Conservation (phyloP, 768 basidiomycete species). For the Xanthoconium stramineum region DNA sequence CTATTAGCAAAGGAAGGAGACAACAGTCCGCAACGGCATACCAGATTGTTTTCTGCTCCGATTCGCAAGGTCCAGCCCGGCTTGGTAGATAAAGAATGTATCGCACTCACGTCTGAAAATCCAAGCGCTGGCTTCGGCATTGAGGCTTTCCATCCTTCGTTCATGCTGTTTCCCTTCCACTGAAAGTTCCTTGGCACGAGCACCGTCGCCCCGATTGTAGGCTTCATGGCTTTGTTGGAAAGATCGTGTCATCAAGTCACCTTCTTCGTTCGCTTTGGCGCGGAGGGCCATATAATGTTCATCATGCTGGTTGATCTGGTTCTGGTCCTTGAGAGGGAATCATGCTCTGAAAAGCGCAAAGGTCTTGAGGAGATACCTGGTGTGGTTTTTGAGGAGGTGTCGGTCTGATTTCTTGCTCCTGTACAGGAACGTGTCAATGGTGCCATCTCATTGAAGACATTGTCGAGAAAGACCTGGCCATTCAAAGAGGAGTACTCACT, state of each 20-base stretch:
- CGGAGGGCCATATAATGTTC: slow-evolving; percentile 68
- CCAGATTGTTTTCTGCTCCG: slow-evolving; percentile 70
- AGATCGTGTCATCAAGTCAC: slow-evolving; percentile 69
- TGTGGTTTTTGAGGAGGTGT: slow-evolving; percentile 13
- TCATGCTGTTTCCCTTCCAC: slow-evolving; percentile 79
- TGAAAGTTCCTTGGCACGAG: slow-evolving; percentile 76
- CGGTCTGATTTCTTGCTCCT: slow-evolving; percentile 19
- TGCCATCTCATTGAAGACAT: slow-evolving; percentile 2
- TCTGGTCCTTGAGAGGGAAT: slow-evolving; percentile 43
- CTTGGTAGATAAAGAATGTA: background rate
- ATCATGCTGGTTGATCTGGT: slow-evolving; percentile 65
- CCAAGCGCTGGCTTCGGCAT: slow-evolving; percentile 82
- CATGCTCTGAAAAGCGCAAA: background rate
- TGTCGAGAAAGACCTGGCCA: background rate
- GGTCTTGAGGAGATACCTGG: slow-evolving; percentile 12
- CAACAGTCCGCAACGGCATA: slow-evolving; percentile 17
- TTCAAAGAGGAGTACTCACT: slow-evolving; percentile 12
- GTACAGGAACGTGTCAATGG: slow-evolving; percentile 1
- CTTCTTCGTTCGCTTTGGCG: slow-evolving; percentile 72
- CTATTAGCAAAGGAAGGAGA: background rate
- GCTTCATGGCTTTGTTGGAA: slow-evolving; percentile 76
- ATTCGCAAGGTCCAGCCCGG: background rate
- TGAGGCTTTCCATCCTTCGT: slow-evolving; percentile 71
- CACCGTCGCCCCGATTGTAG: slow-evolving; percentile 70
- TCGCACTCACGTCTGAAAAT: slow-evolving; percentile 63